Percentiles rank a stretch among this genome's conserved stretches.
These are phyloP conservation scores for Magnaporthales sp. DNA, from an alignment of 2,329 filamentous ascomycete species.

Conservation along the genomic window DNA sequence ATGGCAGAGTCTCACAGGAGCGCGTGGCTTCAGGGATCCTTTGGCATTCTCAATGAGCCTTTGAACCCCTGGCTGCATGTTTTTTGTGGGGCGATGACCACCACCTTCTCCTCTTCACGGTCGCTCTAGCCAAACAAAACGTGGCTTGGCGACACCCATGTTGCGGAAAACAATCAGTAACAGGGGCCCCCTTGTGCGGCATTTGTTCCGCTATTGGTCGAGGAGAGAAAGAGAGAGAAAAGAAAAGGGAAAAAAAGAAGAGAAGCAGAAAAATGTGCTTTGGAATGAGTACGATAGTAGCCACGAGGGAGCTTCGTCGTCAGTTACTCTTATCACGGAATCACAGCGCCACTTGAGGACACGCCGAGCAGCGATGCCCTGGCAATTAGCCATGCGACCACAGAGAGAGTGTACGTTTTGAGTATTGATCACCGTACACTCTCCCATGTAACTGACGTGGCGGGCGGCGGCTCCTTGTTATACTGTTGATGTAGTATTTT, in stretches of 20 bases:
- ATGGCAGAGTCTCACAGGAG: constrained; percentile 13
- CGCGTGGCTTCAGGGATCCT: constrained; percentile 30
- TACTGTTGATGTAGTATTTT: no score
- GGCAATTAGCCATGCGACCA: not conserved
- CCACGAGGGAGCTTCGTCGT: not conserved
- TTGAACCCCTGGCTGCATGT: constrained; percentile 17
- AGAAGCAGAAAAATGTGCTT: no score
- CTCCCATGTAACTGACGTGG: no score
- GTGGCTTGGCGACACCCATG: constrained; percentile 5
- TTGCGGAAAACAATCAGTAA: not conserved
- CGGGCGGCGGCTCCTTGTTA: not conserved
- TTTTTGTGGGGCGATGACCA: constrained; percentile 3
- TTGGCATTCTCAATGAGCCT: constrained; percentile 18
- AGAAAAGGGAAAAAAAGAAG: no score
- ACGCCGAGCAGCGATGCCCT: not conserved
- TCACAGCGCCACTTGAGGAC: not conserved
- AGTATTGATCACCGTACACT: not conserved
- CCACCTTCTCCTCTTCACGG: not conserved
- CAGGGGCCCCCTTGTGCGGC: not conserved
- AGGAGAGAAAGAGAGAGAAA: not conserved
- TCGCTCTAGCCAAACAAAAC: not conserved
- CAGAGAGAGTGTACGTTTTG: no score
- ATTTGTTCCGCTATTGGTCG: not conserved
- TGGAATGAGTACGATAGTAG: not conserved
- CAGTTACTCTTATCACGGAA: not conserved